Conservation (phyloP, 2,329 filamentous ascomycete genomes). For the Talaromyces amestolkiae region DNA sequence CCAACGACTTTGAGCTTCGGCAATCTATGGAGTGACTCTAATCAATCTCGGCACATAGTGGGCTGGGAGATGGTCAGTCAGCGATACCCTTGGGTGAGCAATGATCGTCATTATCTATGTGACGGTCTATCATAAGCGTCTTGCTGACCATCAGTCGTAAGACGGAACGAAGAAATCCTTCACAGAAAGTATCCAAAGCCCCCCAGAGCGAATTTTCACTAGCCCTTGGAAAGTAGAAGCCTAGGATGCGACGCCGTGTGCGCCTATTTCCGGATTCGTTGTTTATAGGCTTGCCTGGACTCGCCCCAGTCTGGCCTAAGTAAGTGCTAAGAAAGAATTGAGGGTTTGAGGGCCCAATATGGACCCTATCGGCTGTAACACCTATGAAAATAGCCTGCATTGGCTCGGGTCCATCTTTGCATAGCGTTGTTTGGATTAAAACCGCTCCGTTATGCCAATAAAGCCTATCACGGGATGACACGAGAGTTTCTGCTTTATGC, state of each 20-base stretch:
- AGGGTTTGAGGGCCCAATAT: neutral
- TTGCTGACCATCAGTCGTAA: neutral
- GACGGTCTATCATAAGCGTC: neutral
- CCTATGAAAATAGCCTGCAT: neutral
- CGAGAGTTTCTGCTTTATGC: neutral
- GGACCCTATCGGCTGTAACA: neutral
- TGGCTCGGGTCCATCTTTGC: neutral
- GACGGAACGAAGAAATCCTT: neutral
- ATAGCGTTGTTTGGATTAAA: neutral
- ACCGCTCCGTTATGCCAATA: neutral
- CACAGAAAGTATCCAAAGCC: neutral
- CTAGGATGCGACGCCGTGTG: neutral
- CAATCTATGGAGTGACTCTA: neutral
- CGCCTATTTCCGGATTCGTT: neutral
- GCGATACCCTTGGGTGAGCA: neutral
- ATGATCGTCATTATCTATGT: neutral
- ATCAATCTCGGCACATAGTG: neutral
- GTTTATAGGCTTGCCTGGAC: too few species aligned
- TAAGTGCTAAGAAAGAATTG: neutral
- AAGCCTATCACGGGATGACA: neutral
- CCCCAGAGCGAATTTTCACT: neutral
- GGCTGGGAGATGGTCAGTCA: neutral
- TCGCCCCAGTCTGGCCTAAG: neutral
- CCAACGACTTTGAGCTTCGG: neutral
- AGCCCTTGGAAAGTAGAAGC: neutral